Evolutionary conservation across 805 yeast genomes (phyloP).

Genomic region (Hanseniaspora clermontiae): DNA sequence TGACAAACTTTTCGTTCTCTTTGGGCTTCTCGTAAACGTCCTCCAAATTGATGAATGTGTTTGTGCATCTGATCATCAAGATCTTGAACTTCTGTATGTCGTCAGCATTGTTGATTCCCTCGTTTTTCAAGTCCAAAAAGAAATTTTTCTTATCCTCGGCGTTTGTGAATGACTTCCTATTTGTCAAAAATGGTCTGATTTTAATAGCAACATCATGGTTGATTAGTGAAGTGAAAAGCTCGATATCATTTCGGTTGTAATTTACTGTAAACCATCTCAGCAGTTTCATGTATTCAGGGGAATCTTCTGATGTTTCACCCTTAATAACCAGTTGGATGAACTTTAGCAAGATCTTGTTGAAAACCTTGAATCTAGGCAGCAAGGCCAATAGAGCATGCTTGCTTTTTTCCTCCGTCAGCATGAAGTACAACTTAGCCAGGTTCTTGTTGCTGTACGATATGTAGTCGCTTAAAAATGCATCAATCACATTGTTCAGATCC

Average conservation of each 20-base stretch:
- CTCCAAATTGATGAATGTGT: background rate
- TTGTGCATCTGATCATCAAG: constrained; percentile 5
- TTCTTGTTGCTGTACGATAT: background rate
- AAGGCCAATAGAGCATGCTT: background rate
- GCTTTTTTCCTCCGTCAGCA: background rate
- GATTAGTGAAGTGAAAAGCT: background rate
- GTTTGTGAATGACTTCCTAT: background rate
- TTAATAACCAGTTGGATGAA: background rate
- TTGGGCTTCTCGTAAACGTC: background rate
- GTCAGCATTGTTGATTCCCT: background rate
- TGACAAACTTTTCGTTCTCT: background rate
- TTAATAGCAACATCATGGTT: background rate
- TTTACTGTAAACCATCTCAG: background rate
- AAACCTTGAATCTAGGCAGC: background rate
- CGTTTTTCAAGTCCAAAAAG: constrained; percentile 1
- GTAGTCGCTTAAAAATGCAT: constrained; percentile 2
- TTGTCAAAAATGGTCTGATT: constrained; percentile 8
- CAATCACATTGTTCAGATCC: background rate
- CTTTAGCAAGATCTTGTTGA: background rate
- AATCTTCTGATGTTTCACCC: background rate
- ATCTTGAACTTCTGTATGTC: background rate
- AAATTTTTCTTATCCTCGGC: background rate
- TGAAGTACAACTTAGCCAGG: background rate
- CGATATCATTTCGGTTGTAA: background rate
- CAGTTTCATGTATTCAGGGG: background rate